Percentiles rank a stretch among this genome's conserved stretches.
These are phyloP conservation scores for Polyporus tsugae DNA, from an alignment of 1,284 basidiomycete species.

Conservation along the genomic window DNA sequence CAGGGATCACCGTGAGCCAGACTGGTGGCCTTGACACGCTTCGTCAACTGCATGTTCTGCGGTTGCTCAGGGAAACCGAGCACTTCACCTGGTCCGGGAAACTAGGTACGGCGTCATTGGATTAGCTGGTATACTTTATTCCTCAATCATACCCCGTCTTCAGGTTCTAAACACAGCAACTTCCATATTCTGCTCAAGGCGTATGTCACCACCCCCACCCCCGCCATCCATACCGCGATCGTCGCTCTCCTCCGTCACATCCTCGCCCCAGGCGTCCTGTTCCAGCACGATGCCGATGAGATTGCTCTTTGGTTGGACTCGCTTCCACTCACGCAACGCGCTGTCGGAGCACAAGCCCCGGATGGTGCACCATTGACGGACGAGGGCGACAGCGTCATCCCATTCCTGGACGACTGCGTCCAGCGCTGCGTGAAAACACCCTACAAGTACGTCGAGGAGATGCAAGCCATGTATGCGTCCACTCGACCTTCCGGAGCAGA, in stretches of 20 bases:
- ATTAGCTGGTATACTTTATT: neutral
- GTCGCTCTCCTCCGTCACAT: conserved; percentile 65
- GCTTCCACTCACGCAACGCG: conserved; percentile 53
- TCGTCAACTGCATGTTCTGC: conserved; percentile 82
- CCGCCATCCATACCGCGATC: conserved; percentile 64
- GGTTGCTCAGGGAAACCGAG: conserved; percentile 74
- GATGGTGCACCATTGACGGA: conserved; percentile 64
- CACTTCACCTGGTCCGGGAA: conserved; percentile 84
- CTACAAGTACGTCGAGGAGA: conserved; percentile 87
- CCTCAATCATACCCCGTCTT: conserved; percentile 14
- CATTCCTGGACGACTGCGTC: conserved; percentile 88
- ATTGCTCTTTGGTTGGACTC: conserved; percentile 80
- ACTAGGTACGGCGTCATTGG: conserved; percentile 55
- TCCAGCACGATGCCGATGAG: conserved; percentile 83
- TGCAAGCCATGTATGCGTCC: conserved; percentile 45
- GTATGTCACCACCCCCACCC: conserved; percentile 58
- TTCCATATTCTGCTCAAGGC: conserved; percentile 75
- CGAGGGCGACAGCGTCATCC: conserved; percentile 67
- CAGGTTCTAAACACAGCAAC: conserved; percentile 57
- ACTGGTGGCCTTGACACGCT: conserved; percentile 62
- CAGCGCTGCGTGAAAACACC: conserved; percentile 87
- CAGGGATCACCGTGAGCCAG: neutral
- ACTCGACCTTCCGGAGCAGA: conserved; percentile 12
- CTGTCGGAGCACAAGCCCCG: conserved; percentile 47
- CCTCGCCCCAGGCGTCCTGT: conserved; percentile 77